These are phyloP conservation scores for Anthracocystis panici-leucophaei DNA, from an alignment of 1,284 basidiomycete species.

Conservation along the genomic window DNA sequence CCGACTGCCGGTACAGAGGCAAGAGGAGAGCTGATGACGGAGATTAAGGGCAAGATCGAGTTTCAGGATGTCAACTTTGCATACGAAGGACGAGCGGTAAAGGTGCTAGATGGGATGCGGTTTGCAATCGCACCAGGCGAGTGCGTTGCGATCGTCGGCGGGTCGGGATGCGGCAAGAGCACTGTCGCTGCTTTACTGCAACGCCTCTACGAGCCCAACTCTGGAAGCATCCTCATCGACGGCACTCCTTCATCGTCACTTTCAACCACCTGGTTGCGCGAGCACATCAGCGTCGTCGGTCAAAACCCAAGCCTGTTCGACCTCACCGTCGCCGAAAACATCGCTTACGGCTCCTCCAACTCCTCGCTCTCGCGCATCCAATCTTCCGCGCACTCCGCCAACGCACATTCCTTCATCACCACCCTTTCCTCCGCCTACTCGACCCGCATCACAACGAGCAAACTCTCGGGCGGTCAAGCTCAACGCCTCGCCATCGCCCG, in stretches of 20 bases:
- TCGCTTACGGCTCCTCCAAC: conserved; percentile 51
- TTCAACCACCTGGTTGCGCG: conserved; percentile 50
- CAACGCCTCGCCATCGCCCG: conserved; percentile 93
- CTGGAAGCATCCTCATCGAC: conserved; percentile 53
- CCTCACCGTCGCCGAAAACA: conserved; percentile 57
- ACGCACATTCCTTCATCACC: conserved; percentile 88
- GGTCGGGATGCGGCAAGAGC: conserved; percentile 64
- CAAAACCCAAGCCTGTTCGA: conserved; percentile 63
- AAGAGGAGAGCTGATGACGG: conserved; percentile 9
- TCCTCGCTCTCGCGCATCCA: conserved; percentile 73
- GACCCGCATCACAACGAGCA: conserved; percentile 78
- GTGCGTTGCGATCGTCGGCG: conserved; percentile 65
- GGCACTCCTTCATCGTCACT: conserved; percentile 24
- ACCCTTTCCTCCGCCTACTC: conserved; percentile 84
- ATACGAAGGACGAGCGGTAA: conserved; percentile 38
- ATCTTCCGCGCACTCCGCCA: conserved; percentile 79
- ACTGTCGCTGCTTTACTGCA: conserved; percentile 63
- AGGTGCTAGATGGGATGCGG: conserved; percentile 41
- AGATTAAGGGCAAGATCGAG: conserved; percentile 36
- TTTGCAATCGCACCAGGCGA: conserved; percentile 56
- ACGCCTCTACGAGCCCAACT: conserved; percentile 61
- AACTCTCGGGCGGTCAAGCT: conserved; percentile 93
- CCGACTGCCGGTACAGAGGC: conserved; percentile 4
- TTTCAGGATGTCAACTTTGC: conserved; percentile 60
- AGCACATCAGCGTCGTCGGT: conserved; percentile 58